Base-by-base conservation (phyloP, 139 green algal genomes). In the Penium margaritaceum region DNA sequence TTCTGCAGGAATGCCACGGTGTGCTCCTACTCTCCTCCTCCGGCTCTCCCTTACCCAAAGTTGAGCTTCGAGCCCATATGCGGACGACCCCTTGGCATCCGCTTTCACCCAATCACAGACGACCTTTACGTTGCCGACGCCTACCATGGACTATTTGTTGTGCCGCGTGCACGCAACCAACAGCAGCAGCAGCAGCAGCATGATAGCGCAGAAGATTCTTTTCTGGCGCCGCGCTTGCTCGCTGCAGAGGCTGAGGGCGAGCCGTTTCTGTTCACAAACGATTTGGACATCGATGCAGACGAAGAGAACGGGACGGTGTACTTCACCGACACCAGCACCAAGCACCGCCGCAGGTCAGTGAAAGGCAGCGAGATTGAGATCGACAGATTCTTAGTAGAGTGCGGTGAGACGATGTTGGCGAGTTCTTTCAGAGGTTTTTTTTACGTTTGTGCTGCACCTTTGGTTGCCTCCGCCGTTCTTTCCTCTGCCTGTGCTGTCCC, bases 241-340 rank as follows among this genome's bases (percentile, higher is more conserved):
- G 47, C 29, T 15, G 54, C 38, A 5, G 21, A 76, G 4, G 73
- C 53, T 27, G 73, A 77, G n/a, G 79, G 76, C 30, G 76, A 37
- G 15, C 63, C 53, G 12, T 70, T 91, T 21, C 55, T 5, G 1
- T 91, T 88, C 54, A 75, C 84, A 14, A 90, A 91, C 57, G 87
- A 87, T 30, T 63, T 91, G 35, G 87, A 90, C 74, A 84, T 91
- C 29, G 51, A n/a, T 24, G 51, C 51, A n/a, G 51, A 60, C 15
- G 71, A 68, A 27, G 17, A 5, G 2, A 80, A 87, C 44, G 87
- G 87, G 0, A 78, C 39, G 0, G 77, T 92, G 30, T 92, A 87
- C 75, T 92, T 92, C 74, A 87, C 79, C 7, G 71, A 80, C 54
- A 72, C 68, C n/a, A 86, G 81, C 62, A 77, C 63, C 5, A 70